Conservation (phyloP, 371 early-diverging fungal species). For the Neoconidiobolus thromboides region DNA sequence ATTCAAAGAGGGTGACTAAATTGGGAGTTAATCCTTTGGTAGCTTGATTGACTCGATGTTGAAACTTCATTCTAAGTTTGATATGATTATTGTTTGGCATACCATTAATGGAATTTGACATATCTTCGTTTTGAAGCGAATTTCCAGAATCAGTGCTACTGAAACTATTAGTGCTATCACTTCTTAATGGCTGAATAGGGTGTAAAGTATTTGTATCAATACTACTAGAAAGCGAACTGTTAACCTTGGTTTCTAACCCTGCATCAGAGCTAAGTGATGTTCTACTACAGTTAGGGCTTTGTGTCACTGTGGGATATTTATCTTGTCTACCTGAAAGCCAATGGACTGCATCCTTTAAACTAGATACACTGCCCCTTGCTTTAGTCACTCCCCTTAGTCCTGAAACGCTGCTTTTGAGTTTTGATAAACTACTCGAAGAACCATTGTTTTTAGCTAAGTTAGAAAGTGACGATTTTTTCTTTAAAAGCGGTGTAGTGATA, state of each 20-base stretch:
- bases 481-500: conserved; percentile 21
- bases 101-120: not conserved
- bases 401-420: not conserved
- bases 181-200: not conserved
- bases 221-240: not conserved
- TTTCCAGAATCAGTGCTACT: not conserved
- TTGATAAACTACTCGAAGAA: not conserved
- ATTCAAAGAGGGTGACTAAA: not conserved
- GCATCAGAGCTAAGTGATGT: too few relatives aligned
- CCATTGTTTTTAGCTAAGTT: not conserved
- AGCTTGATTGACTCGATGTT: not conserved
- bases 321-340: not conserved
- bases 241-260: too few relatives aligned
- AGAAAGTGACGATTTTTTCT: not conserved
- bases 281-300: too few relatives aligned
- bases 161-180: not conserved
- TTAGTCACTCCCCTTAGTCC: too few relatives aligned
- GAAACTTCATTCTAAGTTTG: not conserved
- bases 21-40: not conserved
- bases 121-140: not conserved
- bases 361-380: not conserved
- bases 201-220: not conserved
- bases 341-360: not conserved
- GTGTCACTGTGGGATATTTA: too few relatives aligned
- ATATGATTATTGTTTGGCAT: not conserved